These are phyloP conservation scores for Pleurotus salmoneostramineus DNA, from an alignment of 768 basidiomycete genomes.

Conservation along the genomic window DNA sequence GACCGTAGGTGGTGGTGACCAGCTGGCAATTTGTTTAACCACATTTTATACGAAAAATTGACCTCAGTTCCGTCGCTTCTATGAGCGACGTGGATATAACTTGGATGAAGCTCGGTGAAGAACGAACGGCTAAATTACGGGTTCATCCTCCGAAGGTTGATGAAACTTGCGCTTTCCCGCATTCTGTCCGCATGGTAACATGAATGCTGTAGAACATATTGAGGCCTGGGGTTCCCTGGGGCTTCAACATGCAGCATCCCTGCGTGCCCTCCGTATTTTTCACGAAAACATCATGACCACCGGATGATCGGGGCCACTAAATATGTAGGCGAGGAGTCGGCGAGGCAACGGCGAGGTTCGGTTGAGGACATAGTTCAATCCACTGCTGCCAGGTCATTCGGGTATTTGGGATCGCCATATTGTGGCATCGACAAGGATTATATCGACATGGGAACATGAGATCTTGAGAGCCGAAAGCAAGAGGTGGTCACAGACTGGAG, in stretches of 20 bases:
- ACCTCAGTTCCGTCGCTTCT: neutral
- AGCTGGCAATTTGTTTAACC: neutral
- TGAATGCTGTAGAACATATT: no score
- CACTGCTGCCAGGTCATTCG: neutral
- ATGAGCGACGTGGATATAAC: constrained; percentile 2
- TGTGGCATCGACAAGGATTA: neutral
- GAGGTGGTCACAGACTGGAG: no score
- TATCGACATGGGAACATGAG: neutral
- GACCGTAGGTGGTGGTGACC: no score
- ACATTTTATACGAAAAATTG: neutral
- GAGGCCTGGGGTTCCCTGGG: no score
- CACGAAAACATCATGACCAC: neutral
- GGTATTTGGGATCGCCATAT: neutral
- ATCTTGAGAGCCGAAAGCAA: neutral
- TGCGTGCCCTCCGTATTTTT: no score
- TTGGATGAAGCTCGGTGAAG: constrained; percentile 2
- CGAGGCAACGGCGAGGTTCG: neutral
- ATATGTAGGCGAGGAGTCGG: neutral
- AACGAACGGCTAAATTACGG: constrained; percentile 1
- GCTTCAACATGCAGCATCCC: no score
- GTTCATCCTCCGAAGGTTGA: neutral
- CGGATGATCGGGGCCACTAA: neutral
- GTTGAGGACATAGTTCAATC: neutral
- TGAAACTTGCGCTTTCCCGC: neutral
- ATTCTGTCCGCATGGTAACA: neutral